These are phyloP conservation scores for Vitrella brassicaformis DNA, from an alignment of 73 alveolate genomes.

Conservation along the genomic window DNA sequence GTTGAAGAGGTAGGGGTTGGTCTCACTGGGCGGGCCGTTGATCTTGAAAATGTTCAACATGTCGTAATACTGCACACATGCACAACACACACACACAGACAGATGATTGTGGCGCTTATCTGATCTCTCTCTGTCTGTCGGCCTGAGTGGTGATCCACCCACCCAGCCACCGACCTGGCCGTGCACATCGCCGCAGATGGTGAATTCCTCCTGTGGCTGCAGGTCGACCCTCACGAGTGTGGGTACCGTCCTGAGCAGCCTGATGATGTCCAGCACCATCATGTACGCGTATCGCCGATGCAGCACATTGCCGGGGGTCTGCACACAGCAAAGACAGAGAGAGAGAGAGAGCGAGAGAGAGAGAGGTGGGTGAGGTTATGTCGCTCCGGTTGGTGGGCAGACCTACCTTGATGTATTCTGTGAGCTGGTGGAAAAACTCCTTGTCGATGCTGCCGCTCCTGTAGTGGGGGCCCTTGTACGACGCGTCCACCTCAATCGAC, in stretches of 20 bases:
- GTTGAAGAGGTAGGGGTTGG: constrained; percentile 82
- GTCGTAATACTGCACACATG: constrained; percentile 53
- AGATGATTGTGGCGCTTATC: no score
- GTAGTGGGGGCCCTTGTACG: constrained; percentile 62
- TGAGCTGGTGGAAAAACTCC: constrained; percentile 66
- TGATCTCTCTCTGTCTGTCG: no score
- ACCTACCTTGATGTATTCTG: no score
- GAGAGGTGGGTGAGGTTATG: not conserved
- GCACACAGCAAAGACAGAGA: not conserved
- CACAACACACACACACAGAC: not conserved
- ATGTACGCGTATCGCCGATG: constrained; percentile 62
- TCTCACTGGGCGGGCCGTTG: constrained; percentile 77
- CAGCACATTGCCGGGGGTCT: constrained; percentile 54
- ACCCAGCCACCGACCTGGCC: constrained; percentile 48
- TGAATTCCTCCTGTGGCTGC: constrained; percentile 64
- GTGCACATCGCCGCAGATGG: constrained; percentile 89
- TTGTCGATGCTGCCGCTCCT: constrained; percentile 30
- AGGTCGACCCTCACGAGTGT: constrained; percentile 61
- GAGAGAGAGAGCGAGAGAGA: not conserved
- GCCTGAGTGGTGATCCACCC: no score
- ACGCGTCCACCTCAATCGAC: constrained; percentile 36
- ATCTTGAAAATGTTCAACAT: constrained; percentile 68
- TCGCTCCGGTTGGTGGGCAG: no score
- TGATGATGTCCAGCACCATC: constrained; percentile 57
- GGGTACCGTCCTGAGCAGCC: constrained; percentile 39